phyloP scores from a whole-genome alignment of 2,329 filamentous ascomycete genomes.

The Hyphodiscus sp. region DNA sequence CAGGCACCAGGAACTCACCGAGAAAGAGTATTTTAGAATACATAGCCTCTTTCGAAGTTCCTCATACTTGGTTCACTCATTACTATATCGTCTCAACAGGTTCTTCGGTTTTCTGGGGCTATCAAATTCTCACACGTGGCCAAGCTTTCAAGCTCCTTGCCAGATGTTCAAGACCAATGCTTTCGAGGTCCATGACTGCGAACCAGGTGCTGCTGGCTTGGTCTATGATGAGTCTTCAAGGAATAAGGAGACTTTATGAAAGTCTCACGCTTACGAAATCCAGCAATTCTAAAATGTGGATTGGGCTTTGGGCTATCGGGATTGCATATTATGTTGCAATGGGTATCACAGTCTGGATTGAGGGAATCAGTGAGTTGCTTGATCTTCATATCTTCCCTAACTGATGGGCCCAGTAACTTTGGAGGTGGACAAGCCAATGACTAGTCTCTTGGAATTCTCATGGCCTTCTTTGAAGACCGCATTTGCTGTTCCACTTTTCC shows the following conservation, averaged over 20 bases:
- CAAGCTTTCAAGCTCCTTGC: slow-evolving; percentile 43
- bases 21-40: slow-evolving; percentile 9
- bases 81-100: slow-evolving; percentile 73
- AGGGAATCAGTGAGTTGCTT: slow-evolving; percentile 58
- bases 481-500: slow-evolving; percentile 55
- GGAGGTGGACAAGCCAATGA: slow-evolving; percentile 1
- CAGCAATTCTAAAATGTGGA: slow-evolving; percentile 70
- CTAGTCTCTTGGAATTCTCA: slow-evolving; percentile 19
- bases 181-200: slow-evolving; percentile 43
- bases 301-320: slow-evolving; percentile 76
- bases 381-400: neutral
- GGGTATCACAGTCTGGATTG: slow-evolving; percentile 75
- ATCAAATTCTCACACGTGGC: slow-evolving; percentile 53
- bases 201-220: slow-evolving; percentile 61
- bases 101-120: slow-evolving; percentile 68
- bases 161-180: slow-evolving; percentile 25
- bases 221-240: slow-evolving; percentile 70
- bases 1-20: slow-evolving; percentile 3
- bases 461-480: slow-evolving; percentile 41
- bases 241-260: slow-evolving; percentile 69
- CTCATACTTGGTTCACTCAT: slow-evolving; percentile 83
- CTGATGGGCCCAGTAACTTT: slow-evolving; percentile 23
- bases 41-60: slow-evolving; percentile 45
- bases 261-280: slow-evolving; percentile 57
- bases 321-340: slow-evolving; percentile 69